These are phyloP conservation scores for Pythium biforme DNA, from an alignment of 352 stramenopile species.

Conservation along the genomic window DNA sequence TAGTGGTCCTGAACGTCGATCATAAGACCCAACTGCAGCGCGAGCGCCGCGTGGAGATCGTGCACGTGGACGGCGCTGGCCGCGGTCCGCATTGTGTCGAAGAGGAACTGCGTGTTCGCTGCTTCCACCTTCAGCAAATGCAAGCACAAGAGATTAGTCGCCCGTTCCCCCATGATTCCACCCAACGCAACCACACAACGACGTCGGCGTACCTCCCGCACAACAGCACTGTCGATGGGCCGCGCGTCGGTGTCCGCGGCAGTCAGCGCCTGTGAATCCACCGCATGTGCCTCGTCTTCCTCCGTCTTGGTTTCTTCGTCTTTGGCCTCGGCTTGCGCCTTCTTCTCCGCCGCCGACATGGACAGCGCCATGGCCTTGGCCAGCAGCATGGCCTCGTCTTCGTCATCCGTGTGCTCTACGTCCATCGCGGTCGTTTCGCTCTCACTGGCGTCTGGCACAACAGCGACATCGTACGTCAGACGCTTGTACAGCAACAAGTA, in stretches of 20 bases:
- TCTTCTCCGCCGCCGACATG: slow-evolving; percentile 73
- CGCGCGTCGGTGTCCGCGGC: background rate
- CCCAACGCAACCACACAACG: too few relatives aligned
- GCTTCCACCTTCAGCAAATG: slow-evolving; percentile 55
- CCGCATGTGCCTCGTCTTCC: too few relatives aligned
- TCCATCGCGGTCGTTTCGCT: slow-evolving; percentile 27
- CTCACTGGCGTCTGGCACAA: background rate
- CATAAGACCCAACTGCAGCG: slow-evolving; percentile 45
- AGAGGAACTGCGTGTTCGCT: slow-evolving; percentile 61
- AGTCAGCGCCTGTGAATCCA: too few relatives aligned
- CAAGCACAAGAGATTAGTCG: too few relatives aligned
- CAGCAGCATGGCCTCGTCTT: slow-evolving; percentile 85
- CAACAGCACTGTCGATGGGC: slow-evolving; percentile 40
- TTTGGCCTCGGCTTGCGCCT: slow-evolving; percentile 37
- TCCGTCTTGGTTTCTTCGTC: slow-evolving; percentile 44
- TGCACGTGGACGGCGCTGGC: slow-evolving; percentile 58
- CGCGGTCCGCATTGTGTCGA: slow-evolving; percentile 43
- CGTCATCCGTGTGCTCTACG: slow-evolving; percentile 25
- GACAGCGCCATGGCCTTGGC: slow-evolving; percentile 88
- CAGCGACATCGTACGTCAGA: slow-evolving; percentile 55
- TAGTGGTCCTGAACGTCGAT: background rate
- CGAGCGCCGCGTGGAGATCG: slow-evolving; percentile 63
- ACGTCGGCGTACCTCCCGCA: slow-evolving; percentile 49
- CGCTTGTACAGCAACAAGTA: slow-evolving; percentile 90
- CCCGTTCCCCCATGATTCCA: too few relatives aligned